Conservation (phyloP, 768 basidiomycete genomes). For the Russula ochroleuca region DNA sequence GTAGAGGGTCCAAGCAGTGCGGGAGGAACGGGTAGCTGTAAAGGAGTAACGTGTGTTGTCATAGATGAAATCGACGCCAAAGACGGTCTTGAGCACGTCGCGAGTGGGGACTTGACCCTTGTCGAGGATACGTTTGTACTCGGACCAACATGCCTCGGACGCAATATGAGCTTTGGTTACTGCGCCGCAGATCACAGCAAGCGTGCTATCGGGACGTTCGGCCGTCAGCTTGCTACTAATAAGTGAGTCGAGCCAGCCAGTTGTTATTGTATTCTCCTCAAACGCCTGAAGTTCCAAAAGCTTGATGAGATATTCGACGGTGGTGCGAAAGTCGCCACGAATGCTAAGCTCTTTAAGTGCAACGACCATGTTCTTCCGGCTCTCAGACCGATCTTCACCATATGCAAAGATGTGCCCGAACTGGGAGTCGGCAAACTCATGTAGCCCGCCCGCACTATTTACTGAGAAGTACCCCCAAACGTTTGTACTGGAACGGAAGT, state of each 20-base stretch:
- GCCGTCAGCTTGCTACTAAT: conserved; percentile 98
- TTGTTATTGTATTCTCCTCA: conserved; percentile 95
- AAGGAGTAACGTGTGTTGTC: conserved; percentile 94
- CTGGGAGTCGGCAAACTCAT: conserved; percentile 98
- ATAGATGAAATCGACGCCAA: conserved; percentile 96
- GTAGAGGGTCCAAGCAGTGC: conserved; percentile 88
- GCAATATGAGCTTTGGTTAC: conserved; percentile 92
- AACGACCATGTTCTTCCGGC: conserved; percentile 98
- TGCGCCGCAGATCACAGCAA: conserved; percentile 95
- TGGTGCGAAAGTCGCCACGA: conserved; percentile 97
- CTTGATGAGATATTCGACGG: conserved; percentile 98
- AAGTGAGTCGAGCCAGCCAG: conserved; percentile 96
- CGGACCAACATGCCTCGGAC: conserved; percentile 82
- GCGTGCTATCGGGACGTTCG: conserved; percentile 86
- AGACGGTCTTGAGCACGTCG: conserved; percentile 94
- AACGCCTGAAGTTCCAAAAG: conserved; percentile 94
- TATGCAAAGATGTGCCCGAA: conserved; percentile 99
- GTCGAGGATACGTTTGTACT: conserved; percentile 93
- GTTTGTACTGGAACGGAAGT: conserved; percentile 98
- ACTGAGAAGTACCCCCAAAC: conserved; percentile 99
- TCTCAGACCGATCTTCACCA: conserved; percentile 91
- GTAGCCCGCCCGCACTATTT: conserved; percentile 88
- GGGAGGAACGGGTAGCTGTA: conserved; percentile 88
- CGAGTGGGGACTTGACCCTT: conserved; percentile 97
- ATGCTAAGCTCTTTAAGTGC: conserved; percentile 98